Evolutionary conservation across 2,329 filamentous ascomycete species (phyloP), one percentile per base, ranked within the genome.

Genomic region (Fusarium mexicanum): DNA sequence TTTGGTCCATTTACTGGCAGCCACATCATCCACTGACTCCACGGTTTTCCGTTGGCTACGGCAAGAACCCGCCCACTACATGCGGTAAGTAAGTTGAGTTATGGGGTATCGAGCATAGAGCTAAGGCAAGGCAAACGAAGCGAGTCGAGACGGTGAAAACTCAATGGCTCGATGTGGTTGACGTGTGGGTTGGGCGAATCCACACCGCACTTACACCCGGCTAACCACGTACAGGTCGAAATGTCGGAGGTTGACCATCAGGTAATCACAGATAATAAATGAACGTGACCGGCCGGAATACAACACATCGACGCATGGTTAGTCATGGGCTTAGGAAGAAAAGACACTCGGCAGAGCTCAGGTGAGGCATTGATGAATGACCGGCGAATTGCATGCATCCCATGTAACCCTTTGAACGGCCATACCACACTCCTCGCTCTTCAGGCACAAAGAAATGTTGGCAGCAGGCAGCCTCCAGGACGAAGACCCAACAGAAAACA

Each of bases 1-100:
- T 62, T 63, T 67, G 67, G 69, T 71, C 76, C 76, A 78, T 78
- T 76, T 75, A 78, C 67, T 72, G 75, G 54, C 73, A 78, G 76
- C 76, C 76, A 78, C 76, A 78, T 78, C 76, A 76, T 72, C 74
- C 76, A 76, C 68, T 60, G 61, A 65, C 59, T 59, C 67, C 73
- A 68, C 63, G 57, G 57, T 48, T 66, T 68, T 67, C 61, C 62
- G 71, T 72, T 76, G 74, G 69, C 70, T 73, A 70, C 69, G 38
- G 71, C 71, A 69, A 61, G 71, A 72, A 73, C 59, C 71, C 57
- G 61, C 63, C 71, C 61, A 58, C 60, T 73, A 55, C 71, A 47
- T 59, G 33, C 55, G 55, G 55, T 59, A 59, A 59, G 55, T 54
- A 54, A 54, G 35, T 54, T 54, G 24, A n/a, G 51, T 37, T 26